A percentile compares a stretch with the other conserved stretches of the same genome.
Evolutionary conservation across 2,329 filamentous ascomycete species (phyloP).

Genomic region (Niveomyces coronatus): DNA sequence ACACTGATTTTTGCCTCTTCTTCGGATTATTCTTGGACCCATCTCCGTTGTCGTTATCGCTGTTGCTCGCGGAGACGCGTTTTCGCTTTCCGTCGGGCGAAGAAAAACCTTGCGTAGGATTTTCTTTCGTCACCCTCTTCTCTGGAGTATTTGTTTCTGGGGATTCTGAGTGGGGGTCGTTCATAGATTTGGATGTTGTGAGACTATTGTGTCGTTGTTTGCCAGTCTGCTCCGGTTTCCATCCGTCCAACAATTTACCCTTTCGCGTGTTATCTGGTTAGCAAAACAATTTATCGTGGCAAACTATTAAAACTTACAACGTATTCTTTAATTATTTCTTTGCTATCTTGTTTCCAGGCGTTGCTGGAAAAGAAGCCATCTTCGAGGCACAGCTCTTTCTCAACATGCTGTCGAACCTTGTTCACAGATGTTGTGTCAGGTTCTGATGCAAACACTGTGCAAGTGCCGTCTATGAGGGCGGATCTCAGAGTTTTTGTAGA

Average conservation of each 20-base stretch:
- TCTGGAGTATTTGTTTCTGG: too few relatives aligned
- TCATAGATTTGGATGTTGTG: too few relatives aligned
- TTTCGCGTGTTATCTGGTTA: constrained; percentile 14
- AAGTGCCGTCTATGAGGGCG: constrained; percentile 37
- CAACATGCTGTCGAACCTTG: constrained; percentile 41
- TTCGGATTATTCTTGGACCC: constrained; percentile 8
- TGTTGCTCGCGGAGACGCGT: constrained; percentile 10
- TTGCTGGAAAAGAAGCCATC: constrained; percentile 38
- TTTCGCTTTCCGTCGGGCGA: constrained; percentile 11
- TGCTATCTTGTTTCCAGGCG: constrained; percentile 50
- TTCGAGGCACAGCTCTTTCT: constrained; percentile 37
- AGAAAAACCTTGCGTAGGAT: constrained; percentile 9
- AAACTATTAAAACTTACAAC: constrained; percentile 33
- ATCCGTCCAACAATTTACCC: constrained; percentile 28
- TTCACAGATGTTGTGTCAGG: constrained; percentile 45
- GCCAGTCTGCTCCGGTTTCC: constrained; percentile 18
- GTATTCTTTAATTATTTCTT: constrained; percentile 42
- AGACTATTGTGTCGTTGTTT: constrained; percentile 1
- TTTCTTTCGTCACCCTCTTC: too few relatives aligned
- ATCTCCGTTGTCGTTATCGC: constrained; percentile 11
- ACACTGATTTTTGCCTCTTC: neutral
- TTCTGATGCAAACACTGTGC: constrained; percentile 32
- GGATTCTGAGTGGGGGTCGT: too few relatives aligned
- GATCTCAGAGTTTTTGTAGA: constrained; percentile 32
- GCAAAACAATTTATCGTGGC: neutral